phyloP scores from a whole-genome alignment of 345 rosid genomes.

The Brassica juncea region DNA sequence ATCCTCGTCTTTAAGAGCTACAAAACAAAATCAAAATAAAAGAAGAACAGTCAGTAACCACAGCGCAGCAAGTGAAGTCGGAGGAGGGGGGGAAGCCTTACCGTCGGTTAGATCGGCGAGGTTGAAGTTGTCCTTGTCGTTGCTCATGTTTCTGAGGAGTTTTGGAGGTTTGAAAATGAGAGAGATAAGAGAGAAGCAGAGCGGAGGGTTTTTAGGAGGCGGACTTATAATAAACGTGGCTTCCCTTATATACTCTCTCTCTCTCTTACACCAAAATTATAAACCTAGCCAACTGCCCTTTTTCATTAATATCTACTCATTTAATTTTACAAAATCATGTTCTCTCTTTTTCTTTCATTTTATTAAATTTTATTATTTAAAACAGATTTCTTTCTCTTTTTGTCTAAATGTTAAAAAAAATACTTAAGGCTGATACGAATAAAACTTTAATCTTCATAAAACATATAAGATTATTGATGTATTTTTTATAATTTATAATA shows the following conservation, averaged over 20 bases:
- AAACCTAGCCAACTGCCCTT: background rate
- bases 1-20: slow-evolving; percentile 61
- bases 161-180: background rate
- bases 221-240: background rate
- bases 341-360: background rate
- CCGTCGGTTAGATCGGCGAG: slow-evolving; percentile 69
- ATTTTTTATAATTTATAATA: too few relatives aligned
- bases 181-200: background rate
- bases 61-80: too few relatives aligned
- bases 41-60: background rate
- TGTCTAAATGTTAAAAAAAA: background rate
- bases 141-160: slow-evolving; percentile 47
- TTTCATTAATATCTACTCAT: background rate
- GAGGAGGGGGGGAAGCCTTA: background rate
- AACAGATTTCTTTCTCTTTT: background rate
- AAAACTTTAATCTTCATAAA: too few relatives aligned
- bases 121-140: slow-evolving; percentile 61
- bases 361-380: background rate
- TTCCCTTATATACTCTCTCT: background rate
- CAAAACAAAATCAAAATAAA: background rate
- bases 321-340: background rate
- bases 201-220: slow-evolving; percentile 1
- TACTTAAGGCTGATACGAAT: too few relatives aligned
- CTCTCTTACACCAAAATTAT: background rate
- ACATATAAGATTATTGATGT: too few relatives aligned